Evolutionary conservation across 2,329 filamentous ascomycete genomes (phyloP).

Genomic region (Neofusicoccum laricinum): DNA sequence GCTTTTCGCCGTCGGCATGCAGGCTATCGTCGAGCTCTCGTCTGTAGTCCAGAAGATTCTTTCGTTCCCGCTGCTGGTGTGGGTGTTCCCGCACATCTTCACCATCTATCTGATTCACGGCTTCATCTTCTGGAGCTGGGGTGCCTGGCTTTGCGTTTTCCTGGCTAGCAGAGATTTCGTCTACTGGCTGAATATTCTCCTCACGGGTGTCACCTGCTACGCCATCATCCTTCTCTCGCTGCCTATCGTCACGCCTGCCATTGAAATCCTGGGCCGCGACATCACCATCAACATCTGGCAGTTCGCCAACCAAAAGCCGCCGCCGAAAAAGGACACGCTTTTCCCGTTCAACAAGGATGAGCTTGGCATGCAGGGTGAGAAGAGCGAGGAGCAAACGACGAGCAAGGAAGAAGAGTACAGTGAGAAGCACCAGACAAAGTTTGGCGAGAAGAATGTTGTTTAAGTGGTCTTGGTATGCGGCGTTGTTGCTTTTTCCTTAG

Average conservation of each 20-base stretch:
- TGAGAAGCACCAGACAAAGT: background rate
- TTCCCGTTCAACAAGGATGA: constrained; percentile 27
- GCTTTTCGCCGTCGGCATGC: constrained; percentile 38
- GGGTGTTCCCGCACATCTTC: constrained; percentile 49
- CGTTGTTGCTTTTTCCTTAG: background rate
- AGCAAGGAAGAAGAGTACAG: background rate
- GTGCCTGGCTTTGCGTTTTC: constrained; percentile 35
- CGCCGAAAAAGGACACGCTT: constrained; percentile 30
- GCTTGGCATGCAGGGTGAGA: constrained; percentile 4
- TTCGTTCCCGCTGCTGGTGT: constrained; percentile 37
- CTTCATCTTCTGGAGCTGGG: constrained; percentile 45
- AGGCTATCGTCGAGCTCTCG: constrained; percentile 36
- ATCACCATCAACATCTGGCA: constrained; percentile 38
- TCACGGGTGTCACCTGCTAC: constrained; percentile 38
- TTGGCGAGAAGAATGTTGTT: background rate
- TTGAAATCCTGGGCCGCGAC: constrained; percentile 40
- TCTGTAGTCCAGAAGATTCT: constrained; percentile 41
- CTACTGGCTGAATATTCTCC: constrained; percentile 34
- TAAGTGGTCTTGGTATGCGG: background rate
- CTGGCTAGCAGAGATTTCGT: constrained; percentile 29
- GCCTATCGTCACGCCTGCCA: constrained; percentile 37
- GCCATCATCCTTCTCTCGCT: constrained; percentile 29
- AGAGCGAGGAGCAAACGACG: background rate
- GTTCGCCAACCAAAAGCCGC: constrained; percentile 33
- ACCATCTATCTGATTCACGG: constrained; percentile 51